Percentiles rank a stretch among this genome's conserved stretches.
These are phyloP conservation scores for Melampsora abietis-canadensis DNA, from an alignment of 1,284 basidiomycete genomes.

Conservation along the genomic window DNA sequence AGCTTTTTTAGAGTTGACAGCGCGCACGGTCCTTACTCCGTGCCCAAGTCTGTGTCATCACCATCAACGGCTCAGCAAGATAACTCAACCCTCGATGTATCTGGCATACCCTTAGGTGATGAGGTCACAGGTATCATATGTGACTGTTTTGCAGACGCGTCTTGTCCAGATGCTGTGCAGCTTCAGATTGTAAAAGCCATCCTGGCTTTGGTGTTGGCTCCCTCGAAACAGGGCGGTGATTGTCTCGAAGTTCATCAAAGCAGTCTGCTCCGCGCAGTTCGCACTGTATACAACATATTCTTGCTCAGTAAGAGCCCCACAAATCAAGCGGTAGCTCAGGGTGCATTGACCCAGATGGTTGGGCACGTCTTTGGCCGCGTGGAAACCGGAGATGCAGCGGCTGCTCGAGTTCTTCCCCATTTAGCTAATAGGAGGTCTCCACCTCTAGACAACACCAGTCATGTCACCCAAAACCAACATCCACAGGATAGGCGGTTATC, in stretches of 20 bases:
- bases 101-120: constrained; percentile 65
- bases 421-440: neutral
- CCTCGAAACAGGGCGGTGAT: constrained; percentile 52
- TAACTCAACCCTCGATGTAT: constrained; percentile 57
- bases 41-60: constrained; percentile 53
- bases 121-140: constrained; percentile 90
- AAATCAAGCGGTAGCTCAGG: constrained; percentile 94
- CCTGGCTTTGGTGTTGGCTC: constrained; percentile 76
- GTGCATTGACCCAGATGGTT: constrained; percentile 93
- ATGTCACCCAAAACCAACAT: constrained; percentile 8
- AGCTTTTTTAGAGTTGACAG: constrained; percentile 77
- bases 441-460: neutral
- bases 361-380: constrained; percentile 83
- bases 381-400: constrained; percentile 33
- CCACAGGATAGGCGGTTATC: neutral
- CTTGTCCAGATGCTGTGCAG: constrained; percentile 80
- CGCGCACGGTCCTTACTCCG: constrained; percentile 66
- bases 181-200: constrained; percentile 93
- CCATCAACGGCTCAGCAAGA: constrained; percentile 55
- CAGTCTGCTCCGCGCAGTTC: constrained; percentile 84
- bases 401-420: constrained; percentile 3
- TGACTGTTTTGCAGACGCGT: constrained; percentile 74
- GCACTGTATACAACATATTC: constrained; percentile 96
- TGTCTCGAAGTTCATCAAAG: constrained; percentile 83
- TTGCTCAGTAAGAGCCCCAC: constrained; percentile 79